A percentile compares a stretch with the other conserved stretches of the same genome.
These are phyloP conservation scores for Colletotrichum eremochloae DNA, from an alignment of 2,329 filamentous ascomycete species.

Conservation along the genomic window DNA sequence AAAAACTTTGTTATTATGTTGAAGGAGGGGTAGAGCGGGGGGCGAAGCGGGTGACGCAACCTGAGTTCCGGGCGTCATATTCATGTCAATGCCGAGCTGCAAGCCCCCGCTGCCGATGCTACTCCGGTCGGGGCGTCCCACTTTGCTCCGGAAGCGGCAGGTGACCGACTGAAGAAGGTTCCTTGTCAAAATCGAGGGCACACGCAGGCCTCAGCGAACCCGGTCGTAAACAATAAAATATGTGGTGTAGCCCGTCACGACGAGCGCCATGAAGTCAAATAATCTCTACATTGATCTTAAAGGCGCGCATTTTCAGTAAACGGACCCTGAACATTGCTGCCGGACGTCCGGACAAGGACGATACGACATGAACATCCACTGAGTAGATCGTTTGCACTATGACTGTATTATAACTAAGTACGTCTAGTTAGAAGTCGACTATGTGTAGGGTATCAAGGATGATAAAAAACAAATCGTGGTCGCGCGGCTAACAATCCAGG, in stretches of 20 bases:
- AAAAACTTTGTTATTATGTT: background rate
- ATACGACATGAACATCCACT: background rate
- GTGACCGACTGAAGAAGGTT: conserved; percentile 42
- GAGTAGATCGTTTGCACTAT: background rate
- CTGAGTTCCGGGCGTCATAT: background rate
- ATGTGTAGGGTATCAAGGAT: conserved; percentile 5
- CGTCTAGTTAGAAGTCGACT: background rate
- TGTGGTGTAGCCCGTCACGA: too few relatives aligned
- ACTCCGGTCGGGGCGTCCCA: background rate
- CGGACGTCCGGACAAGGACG: background rate
- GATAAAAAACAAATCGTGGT: background rate
- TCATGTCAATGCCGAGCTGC: background rate
- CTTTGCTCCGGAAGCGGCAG: conserved; percentile 45
- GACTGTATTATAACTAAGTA: background rate
- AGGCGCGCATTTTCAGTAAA: conserved; percentile 42
- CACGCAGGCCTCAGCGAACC: conserved; percentile 43
- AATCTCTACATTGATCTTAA: too few relatives aligned
- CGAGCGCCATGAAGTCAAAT: too few relatives aligned
- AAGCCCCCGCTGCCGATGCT: background rate
- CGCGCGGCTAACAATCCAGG: background rate
- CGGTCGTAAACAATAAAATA: background rate
- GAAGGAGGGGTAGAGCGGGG: background rate
- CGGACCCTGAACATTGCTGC: conserved; percentile 30
- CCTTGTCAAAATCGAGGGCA: conserved; percentile 12
- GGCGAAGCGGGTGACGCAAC: background rate